Conservation (phyloP, 2,329 filamentous ascomycete genomes). For the Pyricularia pennisetigena region DNA sequence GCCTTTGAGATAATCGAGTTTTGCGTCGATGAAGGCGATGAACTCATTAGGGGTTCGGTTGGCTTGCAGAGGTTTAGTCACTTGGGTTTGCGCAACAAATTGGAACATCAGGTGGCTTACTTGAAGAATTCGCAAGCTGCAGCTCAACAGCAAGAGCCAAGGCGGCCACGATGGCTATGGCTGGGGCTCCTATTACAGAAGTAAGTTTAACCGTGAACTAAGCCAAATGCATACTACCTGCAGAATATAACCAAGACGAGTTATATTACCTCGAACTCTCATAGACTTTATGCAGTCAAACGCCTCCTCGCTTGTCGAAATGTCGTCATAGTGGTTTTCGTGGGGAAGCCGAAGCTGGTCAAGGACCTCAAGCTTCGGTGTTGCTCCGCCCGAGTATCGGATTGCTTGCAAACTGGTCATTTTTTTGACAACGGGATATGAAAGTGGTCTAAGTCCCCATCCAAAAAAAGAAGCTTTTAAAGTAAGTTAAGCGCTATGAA, state of each 20-base stretch:
- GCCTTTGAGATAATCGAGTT: slow-evolving; percentile 76
- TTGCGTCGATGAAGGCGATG: slow-evolving; percentile 62
- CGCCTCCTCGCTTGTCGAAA: slow-evolving; percentile 61
- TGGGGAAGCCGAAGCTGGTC: slow-evolving; percentile 79
- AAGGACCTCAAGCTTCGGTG: slow-evolving; percentile 56
- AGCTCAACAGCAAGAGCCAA: slow-evolving; percentile 83
- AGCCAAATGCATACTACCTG: no score
- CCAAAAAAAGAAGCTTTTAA: not conserved
- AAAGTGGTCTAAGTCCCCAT: not conserved
- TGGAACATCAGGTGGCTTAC: not conserved
- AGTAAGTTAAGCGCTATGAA: not conserved
- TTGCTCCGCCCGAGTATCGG: slow-evolving; percentile 55
- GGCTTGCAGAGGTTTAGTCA: slow-evolving; percentile 12
- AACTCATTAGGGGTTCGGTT: slow-evolving; percentile 42
- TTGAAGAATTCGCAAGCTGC: slow-evolving; percentile 39
- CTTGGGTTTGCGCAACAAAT: not conserved
- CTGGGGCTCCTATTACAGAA: slow-evolving; percentile 57
- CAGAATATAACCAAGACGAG: not conserved
- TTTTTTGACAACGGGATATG: not conserved
- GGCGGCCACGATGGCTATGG: slow-evolving; percentile 95
- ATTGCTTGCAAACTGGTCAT: slow-evolving; percentile 66
- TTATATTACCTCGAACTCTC: slow-evolving; percentile 50
- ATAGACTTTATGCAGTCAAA: slow-evolving; percentile 78
- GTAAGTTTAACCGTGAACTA: not conserved
- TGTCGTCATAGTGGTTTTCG: slow-evolving; percentile 66